These are phyloP conservation scores for Apiospora hydei DNA, from an alignment of 2,329 filamentous ascomycete genomes.

Conservation along the genomic window DNA sequence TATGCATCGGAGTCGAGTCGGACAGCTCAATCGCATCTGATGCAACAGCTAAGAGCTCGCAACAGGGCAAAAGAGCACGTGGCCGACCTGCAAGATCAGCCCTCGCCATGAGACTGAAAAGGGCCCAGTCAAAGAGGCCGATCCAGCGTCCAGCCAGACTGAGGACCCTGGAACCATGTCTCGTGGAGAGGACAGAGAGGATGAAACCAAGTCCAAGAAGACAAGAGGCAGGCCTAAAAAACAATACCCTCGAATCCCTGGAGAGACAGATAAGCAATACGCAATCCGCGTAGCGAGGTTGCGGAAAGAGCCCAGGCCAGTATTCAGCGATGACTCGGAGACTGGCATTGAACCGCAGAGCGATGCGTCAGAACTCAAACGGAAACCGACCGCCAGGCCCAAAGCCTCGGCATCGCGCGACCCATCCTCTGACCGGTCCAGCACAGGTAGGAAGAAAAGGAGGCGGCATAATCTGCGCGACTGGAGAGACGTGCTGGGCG, in stretches of 20 bases:
- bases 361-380: slow-evolving; percentile 16
- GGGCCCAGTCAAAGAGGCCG: background rate
- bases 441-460: slow-evolving; percentile 25
- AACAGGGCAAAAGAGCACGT: slow-evolving; percentile 25
- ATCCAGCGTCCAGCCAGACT: slow-evolving; percentile 24
- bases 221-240: slow-evolving; percentile 51
- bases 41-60: slow-evolving; percentile 26
- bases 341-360: slow-evolving; percentile 15
- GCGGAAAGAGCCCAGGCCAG: slow-evolving; percentile 44
- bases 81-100: slow-evolving; percentile 32
- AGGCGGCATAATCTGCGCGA: slow-evolving; percentile 60
- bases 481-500: slow-evolving; percentile 85
- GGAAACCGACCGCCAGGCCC: background rate
- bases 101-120: background rate
- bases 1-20: slow-evolving; percentile 41
- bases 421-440: background rate
- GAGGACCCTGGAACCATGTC: background rate
- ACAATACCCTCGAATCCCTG: slow-evolving; percentile 46
- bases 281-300: slow-evolving; percentile 54
- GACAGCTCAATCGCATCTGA: slow-evolving; percentile 36
- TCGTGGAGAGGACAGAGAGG: background rate
- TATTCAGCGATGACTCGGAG: slow-evolving; percentile 20
- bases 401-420: slow-evolving; percentile 19
- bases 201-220: slow-evolving; percentile 26
- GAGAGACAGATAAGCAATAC: slow-evolving; percentile 56